A percentile compares a stretch with the other conserved stretches of the same genome.
These are phyloP conservation scores for Trichoderma arundinaceum DNA, from an alignment of 2,329 filamentous ascomycete genomes.

Conservation along the genomic window DNA sequence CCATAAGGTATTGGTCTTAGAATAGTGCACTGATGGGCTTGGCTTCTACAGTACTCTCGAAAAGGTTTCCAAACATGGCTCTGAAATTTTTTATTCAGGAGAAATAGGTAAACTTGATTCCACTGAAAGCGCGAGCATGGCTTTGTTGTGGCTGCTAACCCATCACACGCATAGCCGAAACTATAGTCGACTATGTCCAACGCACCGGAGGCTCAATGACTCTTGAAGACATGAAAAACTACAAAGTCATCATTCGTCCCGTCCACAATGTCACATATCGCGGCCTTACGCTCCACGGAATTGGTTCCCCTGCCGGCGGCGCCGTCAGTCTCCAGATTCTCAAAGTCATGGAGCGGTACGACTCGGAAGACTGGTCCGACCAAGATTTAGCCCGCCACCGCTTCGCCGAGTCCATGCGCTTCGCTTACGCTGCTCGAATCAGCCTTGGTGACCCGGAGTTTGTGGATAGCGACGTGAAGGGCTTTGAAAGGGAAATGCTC, in stretches of 20 bases:
- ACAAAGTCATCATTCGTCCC: conserved; percentile 69
- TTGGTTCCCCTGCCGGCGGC: conserved; percentile 79
- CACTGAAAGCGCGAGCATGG: neutral
- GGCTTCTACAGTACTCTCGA: conserved; percentile 67
- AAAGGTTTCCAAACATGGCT: conserved; percentile 73
- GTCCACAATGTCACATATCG: conserved; percentile 69
- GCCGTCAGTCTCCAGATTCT: conserved; percentile 75
- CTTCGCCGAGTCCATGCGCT: conserved; percentile 86
- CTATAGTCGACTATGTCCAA: conserved; percentile 73
- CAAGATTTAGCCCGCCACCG: conserved; percentile 77
- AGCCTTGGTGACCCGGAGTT: conserved; percentile 83
- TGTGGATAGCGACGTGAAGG: conserved; percentile 61
- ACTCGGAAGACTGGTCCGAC: conserved; percentile 57
- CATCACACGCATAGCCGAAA: conserved; percentile 63
- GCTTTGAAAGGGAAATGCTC: conserved; percentile 73
- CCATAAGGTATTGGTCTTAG: neutral
- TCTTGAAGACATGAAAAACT: conserved; percentile 74
- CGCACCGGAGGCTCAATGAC: conserved; percentile 83
- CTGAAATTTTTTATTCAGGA: conserved; percentile 76
- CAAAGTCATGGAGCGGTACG: conserved; percentile 83
- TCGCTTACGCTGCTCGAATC: conserved; percentile 81
- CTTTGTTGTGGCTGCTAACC: conserved; percentile 27
- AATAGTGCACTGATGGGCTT: no score
- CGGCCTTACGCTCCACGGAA: conserved; percentile 71
- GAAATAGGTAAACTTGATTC: conserved; percentile 55